phyloP scores from a whole-genome alignment of 495 filamentous ascomycete genomes.

The Immersiella caudata region DNA sequence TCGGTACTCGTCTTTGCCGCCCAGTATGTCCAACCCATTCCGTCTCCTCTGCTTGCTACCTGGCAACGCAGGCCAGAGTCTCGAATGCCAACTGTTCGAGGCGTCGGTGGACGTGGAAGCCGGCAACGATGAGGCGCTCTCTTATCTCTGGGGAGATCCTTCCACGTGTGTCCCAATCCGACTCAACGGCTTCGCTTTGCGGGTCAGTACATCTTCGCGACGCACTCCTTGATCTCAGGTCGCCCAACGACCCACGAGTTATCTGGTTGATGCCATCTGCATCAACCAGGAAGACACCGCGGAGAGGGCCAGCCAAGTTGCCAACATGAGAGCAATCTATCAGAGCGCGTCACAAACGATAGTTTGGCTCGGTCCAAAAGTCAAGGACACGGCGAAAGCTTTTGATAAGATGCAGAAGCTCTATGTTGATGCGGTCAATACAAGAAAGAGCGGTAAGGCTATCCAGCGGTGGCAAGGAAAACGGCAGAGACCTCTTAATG shows the following conservation, averaged over 20 bases:
- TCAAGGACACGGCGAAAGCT: constrained; percentile 8
- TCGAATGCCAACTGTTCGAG: constrained; percentile 21
- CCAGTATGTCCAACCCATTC: neutral
- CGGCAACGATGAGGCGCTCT: constrained; percentile 34
- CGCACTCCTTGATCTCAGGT: constrained; percentile 20
- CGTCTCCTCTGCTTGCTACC: constrained; percentile 20
- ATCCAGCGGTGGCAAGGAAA: constrained; percentile 1
- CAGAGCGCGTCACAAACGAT: constrained; percentile 11
- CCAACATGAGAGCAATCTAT: constrained; percentile 23
- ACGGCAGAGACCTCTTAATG: no score
- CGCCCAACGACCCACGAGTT: neutral
- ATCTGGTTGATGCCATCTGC: constrained; percentile 30
- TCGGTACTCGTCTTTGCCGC: constrained; percentile 6
- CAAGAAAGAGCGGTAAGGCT: neutral
- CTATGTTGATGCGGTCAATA: constrained; percentile 9
- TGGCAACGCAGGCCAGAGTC: neutral
- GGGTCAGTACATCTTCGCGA: constrained; percentile 17
- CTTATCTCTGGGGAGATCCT: constrained; percentile 40
- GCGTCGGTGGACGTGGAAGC: neutral
- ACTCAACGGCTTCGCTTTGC: constrained; percentile 8
- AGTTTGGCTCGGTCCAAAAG: constrained; percentile 19
- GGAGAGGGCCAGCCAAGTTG: constrained; percentile 22
- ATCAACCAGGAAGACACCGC: constrained; percentile 27
- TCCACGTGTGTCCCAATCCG: neutral
- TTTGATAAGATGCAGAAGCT: constrained; percentile 9